These are phyloP conservation scores for Kazachstania africana DNA, from an alignment of 805 yeast species.

Conservation along the genomic window DNA sequence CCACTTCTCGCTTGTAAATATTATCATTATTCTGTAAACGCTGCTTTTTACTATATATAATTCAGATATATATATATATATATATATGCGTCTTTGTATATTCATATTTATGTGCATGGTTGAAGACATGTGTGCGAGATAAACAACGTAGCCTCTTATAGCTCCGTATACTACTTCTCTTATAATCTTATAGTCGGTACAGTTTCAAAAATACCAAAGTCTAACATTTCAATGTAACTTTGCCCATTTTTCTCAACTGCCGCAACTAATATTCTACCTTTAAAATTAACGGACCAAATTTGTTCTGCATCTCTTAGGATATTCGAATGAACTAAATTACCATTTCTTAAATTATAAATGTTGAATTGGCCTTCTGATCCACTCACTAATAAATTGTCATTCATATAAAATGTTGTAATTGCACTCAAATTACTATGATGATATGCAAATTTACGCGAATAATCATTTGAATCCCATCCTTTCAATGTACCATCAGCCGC, in stretches of 20 bases:
- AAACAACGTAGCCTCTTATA: too few relatives aligned
- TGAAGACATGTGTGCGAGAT: too few relatives aligned
- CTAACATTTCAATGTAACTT: slow-evolving; percentile 76
- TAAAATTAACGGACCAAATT: slow-evolving; percentile 91
- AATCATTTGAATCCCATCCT: slow-evolving; percentile 83
- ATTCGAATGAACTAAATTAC: slow-evolving; percentile 59
- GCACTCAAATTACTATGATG: slow-evolving; percentile 74
- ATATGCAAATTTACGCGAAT: slow-evolving; percentile 51
- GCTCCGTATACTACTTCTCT: too few relatives aligned
- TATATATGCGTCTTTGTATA: too few relatives aligned
- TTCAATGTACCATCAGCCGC: slow-evolving; percentile 91
- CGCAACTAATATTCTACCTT: slow-evolving; percentile 73
- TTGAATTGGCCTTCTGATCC: slow-evolving; percentile 84
- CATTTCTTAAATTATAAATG: slow-evolving; percentile 76
- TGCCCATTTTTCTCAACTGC: slow-evolving; percentile 70
- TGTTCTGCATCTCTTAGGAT: slow-evolving; percentile 68
- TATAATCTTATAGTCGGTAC: too few relatives aligned
- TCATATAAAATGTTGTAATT: slow-evolving; percentile 87
- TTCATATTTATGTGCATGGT: too few relatives aligned
- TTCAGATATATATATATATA: too few relatives aligned
- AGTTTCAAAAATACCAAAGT: slow-evolving; percentile 42
- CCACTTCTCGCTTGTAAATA: too few relatives aligned
- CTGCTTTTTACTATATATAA: too few relatives aligned
- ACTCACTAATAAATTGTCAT: slow-evolving; percentile 70
- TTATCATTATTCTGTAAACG: too few relatives aligned